Evolutionary conservation across 768 basidiomycete genomes (phyloP).

Genomic region (Podaxis sp.): DNA sequence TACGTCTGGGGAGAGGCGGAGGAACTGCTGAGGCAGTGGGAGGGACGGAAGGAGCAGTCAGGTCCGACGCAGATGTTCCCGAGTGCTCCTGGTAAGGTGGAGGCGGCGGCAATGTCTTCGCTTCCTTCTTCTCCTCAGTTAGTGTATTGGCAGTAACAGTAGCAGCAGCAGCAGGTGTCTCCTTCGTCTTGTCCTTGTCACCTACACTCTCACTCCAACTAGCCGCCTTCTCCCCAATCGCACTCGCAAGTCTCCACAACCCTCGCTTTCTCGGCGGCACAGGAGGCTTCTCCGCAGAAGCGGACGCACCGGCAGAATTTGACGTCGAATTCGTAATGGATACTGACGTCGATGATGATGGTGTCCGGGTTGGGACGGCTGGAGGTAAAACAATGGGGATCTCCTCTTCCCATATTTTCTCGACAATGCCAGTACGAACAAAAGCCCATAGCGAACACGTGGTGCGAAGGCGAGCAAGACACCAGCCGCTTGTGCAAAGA

Average conservation of each 20-base stretch:
- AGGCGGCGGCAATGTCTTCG: slow-evolving; percentile 18
- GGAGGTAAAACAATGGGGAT: slow-evolving; percentile 36
- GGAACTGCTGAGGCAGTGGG: slow-evolving; percentile 23
- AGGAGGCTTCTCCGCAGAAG: slow-evolving; percentile 48
- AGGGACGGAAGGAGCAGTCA: slow-evolving; percentile 2
- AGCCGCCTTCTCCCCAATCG: slow-evolving; percentile 54
- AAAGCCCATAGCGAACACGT: slow-evolving; percentile 94
- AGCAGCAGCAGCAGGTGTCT: slow-evolving; percentile 1
- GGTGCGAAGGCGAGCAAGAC: slow-evolving; percentile 73
- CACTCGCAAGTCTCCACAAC: slow-evolving; percentile 68
- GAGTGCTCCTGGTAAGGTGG: slow-evolving; percentile 9
- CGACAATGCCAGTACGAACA: slow-evolving; percentile 76
- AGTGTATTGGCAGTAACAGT: not conserved
- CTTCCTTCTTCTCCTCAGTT: slow-evolving; percentile 8
- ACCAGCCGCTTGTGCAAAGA: slow-evolving; percentile 84
- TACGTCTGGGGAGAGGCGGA: slow-evolving; percentile 54
- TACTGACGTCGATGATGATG: not conserved
- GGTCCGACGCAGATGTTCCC: not conserved
- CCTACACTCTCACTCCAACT: slow-evolving; percentile 49
- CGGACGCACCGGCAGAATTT: slow-evolving; percentile 1
- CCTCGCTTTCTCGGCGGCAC: slow-evolving; percentile 62
- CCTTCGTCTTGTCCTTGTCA: slow-evolving; percentile 37
- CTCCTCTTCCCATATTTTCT: slow-evolving; percentile 89
- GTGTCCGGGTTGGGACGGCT: slow-evolving; percentile 21
- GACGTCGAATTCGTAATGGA: slow-evolving; percentile 6